Base-by-base conservation (phyloP, 179 eudicot species). In the Beta lomatogona region DNA sequence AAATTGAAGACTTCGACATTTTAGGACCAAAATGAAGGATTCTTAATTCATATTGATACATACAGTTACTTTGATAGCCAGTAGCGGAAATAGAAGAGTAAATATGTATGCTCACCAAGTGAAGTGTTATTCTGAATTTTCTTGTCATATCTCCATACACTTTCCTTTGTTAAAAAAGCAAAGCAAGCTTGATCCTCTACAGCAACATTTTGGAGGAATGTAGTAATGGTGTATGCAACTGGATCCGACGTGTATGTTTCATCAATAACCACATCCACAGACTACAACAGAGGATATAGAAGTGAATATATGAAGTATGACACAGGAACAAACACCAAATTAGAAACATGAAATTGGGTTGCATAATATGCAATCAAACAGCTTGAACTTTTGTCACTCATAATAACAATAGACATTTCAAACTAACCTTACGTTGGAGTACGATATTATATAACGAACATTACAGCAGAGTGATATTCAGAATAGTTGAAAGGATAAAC, bases 111-210 rank as follows among this genome's bases (percentile, higher is more conserved):
- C 89, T 89, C 83, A 95, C 99, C 99, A 12, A 93, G 94, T 82
- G 88, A 77, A 28, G 86, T 76, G 45, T 88, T 83, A 78, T 90
- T 89, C 63, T 83, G 89, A 44, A 92, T 75, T 74, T 89, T 85
- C 84, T 96, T 96, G 79, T 96, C 98, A 75, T 91, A 93, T 90
- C 99, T 91, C 98, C 99, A 96, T 48, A 96, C 50, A 88, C 92
- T 92, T 84, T 93, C 86, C 36, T 87, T 87, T 53, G 94, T 75
- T 80, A 94, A 80, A 78, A 93, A 96, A 73, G 87, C 86, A 73
- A 92, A 91, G 83, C 96, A 96, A 64, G 94, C 87, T 61, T 88
- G 88, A 80, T 96, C 97, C 7, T 92, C 92, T 19, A 94, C 54
- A 28, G 86, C 83, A 15, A 92, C 85, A 79, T 91, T 92, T 85